phyloP scores from a whole-genome alignment of 2,329 filamentous ascomycete genomes.

The Polytolypa hystricis region DNA sequence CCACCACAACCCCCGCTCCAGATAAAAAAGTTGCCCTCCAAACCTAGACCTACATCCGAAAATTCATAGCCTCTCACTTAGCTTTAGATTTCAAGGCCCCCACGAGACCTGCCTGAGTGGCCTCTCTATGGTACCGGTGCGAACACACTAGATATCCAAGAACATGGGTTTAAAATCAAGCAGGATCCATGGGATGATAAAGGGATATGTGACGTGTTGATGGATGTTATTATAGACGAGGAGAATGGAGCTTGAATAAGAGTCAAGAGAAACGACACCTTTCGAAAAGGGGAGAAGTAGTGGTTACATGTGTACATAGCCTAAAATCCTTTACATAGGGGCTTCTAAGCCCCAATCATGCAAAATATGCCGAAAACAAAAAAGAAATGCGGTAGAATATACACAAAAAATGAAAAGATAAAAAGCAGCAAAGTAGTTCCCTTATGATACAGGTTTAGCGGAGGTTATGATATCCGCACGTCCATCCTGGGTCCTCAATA shows the following conservation, averaged over 20 bases:
- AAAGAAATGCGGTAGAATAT: not conserved
- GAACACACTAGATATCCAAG: not conserved
- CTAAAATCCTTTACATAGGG: no score
- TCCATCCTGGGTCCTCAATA: not conserved
- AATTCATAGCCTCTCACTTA: not conserved
- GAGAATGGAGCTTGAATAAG: not conserved
- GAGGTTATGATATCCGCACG: no score
- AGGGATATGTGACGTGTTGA: not conserved
- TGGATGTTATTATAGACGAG: not conserved
- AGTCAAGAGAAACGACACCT: no score
- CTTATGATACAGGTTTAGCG: not conserved
- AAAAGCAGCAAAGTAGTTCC: no score
- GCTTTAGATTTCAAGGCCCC: not conserved
- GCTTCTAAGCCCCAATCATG: no score
- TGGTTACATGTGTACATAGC: no score
- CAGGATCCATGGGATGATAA: not conserved
- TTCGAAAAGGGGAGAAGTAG: no score
- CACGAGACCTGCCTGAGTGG: not conserved
- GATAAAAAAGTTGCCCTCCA: not conserved
- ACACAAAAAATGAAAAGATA: not conserved
- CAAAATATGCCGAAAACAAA: no score
- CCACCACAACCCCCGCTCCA: not conserved
- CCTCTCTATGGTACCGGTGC: constrained; percentile 1
- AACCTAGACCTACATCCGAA: not conserved
- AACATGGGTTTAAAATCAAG: not conserved